Conservation (phyloP, 306 rosid species). For the Macrotyloma uniflorum region DNA sequence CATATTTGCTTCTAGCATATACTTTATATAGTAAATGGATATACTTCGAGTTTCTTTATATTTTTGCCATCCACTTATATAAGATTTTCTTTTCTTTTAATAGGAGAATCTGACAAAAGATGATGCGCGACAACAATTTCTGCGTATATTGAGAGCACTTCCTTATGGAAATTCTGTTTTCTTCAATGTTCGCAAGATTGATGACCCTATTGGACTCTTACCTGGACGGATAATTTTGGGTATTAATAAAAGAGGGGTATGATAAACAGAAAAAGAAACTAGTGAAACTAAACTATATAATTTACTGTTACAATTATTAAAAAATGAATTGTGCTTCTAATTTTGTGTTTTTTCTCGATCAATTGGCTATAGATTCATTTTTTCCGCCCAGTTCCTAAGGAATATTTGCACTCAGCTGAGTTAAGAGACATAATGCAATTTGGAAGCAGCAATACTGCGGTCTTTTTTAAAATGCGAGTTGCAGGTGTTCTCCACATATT, state of each 20-base stretch:
- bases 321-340: slow-evolving; percentile 16
- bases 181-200: slow-evolving; percentile 96
- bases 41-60: neutral
- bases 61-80: neutral
- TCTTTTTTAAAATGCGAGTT: slow-evolving; percentile 97
- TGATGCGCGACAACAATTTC: slow-evolving; percentile 93
- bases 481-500: slow-evolving; percentile 99
- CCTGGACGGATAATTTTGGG: slow-evolving; percentile 93
- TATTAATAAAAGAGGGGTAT: slow-evolving; percentile 97
- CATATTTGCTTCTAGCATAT: neutral
- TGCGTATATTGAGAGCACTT: slow-evolving; percentile 84
- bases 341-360: slow-evolving; percentile 38
- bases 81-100: slow-evolving; percentile 4
- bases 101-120: slow-evolving; percentile 87
- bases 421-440: slow-evolving; percentile 99
- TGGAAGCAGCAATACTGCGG: slow-evolving; percentile 96
- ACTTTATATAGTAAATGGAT: neutral
- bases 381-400: slow-evolving; percentile 99
- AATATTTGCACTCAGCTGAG: slow-evolving; percentile 94
- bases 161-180: slow-evolving; percentile 96
- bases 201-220: slow-evolving; percentile 96
- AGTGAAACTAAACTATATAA: neutral
- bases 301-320: neutral
- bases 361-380: slow-evolving; percentile 74
- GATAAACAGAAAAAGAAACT: slow-evolving; percentile 22